Evolutionary conservation across 2,329 filamentous ascomycete species (phyloP), one percentile per base, ranked within the genome.

Genomic region (Neocatenulostroma microsporum): DNA sequence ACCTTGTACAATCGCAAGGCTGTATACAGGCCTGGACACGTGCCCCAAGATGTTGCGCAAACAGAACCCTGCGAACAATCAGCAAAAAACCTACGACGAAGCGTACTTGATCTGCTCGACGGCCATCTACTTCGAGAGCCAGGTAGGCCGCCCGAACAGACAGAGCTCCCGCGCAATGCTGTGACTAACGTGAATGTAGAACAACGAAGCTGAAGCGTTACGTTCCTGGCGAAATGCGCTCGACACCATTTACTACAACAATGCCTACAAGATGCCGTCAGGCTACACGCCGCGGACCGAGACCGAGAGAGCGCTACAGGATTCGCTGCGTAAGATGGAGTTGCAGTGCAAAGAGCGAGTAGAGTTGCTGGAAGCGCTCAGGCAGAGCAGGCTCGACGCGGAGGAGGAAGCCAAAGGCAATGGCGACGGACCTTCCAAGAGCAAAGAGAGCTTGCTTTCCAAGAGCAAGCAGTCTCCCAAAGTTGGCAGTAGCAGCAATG

Each of bases 21-120:
- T n/a, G n/a, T n/a, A n/a, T n/a, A n/a, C n/a, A n/a, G n/a, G n/a
- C n/a, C n/a, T n/a, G n/a, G n/a, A n/a, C n/a, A n/a, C n/a, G n/a
- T n/a, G n/a, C n/a, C n/a, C 23, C 23, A 24, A 8, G 23, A 55
- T 55, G 52, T 45, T 53, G 43, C 46, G 50, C 56, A 67, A 68
- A 60, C 78, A 78, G 57, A 28, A 20, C 14, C 69, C 71, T 45
- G 72, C 79, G 57, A 78, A 82, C 62, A 78, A 79, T 45, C 78
- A 95, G 62, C 89, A 96, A 67, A 95, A 94, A 74, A 94, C 87
- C 38, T 96, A 96, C 66, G 89, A 96, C 67, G 87, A 96, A 62
- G 88, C 84, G 62, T 95, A 94, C 65, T 67, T 95, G 52, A 87
- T 82, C 57, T 95, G 88, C 64, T 95, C 88, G 11, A 96, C 88